Evolutionary conservation across 805 yeast species (phyloP).

Genomic region (Starmerella vitae): DNA sequence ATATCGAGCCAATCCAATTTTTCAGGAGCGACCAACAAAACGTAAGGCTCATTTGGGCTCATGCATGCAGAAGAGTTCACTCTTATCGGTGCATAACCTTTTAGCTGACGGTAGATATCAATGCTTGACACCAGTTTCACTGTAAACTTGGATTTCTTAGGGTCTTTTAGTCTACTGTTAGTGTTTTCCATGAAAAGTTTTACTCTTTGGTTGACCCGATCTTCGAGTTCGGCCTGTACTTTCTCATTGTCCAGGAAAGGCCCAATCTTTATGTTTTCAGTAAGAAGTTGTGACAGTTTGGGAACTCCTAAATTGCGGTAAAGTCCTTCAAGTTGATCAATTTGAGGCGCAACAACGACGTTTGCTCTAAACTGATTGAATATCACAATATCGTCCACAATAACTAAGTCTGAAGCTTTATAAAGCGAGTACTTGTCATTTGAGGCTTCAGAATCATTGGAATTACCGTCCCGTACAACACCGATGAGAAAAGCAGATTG

Average conservation of each 20-base stretch:
- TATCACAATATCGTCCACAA: slow-evolving; percentile 29
- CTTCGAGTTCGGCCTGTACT: slow-evolving; percentile 12
- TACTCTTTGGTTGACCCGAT: slow-evolving; percentile 25
- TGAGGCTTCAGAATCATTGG: slow-evolving; percentile 15
- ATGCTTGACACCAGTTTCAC: slow-evolving; percentile 22
- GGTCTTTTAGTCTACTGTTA: slow-evolving; percentile 9
- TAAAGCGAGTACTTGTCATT: slow-evolving; percentile 14
- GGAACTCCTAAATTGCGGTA: slow-evolving; percentile 25
- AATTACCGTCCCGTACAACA: not conserved
- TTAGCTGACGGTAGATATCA: slow-evolving; percentile 20
- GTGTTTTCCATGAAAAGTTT: slow-evolving; percentile 26
- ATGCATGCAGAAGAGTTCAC: slow-evolving; percentile 18
- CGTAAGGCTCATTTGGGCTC: slow-evolving; percentile 6
- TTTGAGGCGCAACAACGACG: slow-evolving; percentile 28
- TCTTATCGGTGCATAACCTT: slow-evolving; percentile 18
- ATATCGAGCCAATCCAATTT: slow-evolving; percentile 29
- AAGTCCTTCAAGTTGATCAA: slow-evolving; percentile 23
- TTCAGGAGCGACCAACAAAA: slow-evolving; percentile 19
- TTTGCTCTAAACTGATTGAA: slow-evolving; percentile 27
- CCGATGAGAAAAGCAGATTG: not conserved
- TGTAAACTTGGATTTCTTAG: slow-evolving; percentile 6
- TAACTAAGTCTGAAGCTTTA: slow-evolving; percentile 23
- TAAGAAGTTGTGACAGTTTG: slow-evolving; percentile 22
- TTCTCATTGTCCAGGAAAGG: slow-evolving; percentile 10
- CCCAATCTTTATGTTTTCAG: slow-evolving; percentile 24